These are phyloP conservation scores for Hirschfeldia incana DNA, from an alignment of 345 rosid genomes.

Conservation along the genomic window DNA sequence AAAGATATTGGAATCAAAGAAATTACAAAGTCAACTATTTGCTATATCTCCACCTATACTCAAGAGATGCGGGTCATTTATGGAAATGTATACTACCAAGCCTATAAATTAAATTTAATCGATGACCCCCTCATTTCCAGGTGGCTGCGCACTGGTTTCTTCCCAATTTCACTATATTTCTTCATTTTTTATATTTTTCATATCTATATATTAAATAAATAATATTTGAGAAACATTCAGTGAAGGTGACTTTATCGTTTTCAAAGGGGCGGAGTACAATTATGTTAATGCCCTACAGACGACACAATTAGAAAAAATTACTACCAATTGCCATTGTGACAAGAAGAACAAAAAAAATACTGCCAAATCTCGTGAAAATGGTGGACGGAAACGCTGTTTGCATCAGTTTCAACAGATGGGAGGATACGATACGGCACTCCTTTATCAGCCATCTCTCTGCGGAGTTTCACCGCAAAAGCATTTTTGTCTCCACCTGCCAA, in stretches of 20 bases:
- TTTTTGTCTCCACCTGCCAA: neutral
- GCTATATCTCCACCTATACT: no score
- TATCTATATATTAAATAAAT: neutral
- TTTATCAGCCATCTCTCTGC: conserved; percentile 24
- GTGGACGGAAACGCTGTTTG: neutral
- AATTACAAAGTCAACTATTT: no score
- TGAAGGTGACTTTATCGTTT: neutral
- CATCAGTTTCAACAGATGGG: conserved; percentile 8
- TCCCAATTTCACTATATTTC: no score
- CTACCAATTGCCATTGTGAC: neutral
- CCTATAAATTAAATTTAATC: no score
- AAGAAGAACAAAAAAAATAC: neutral
- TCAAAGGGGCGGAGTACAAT: neutral
- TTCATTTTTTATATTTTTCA: no score
- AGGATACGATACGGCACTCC: conserved; percentile 10
- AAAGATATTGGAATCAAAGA: no score
- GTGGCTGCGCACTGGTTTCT: no score
- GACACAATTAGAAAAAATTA: neutral
- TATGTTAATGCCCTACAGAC: neutral
- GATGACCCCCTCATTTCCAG: no score
- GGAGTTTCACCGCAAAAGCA: neutral
- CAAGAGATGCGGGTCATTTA: no score
- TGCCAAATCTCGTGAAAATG: neutral
- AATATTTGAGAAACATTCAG: neutral
- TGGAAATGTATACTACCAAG: no score